These are phyloP conservation scores for Coniochaeta prunicola DNA, from an alignment of 2,329 filamentous ascomycete species.

Conservation along the genomic window DNA sequence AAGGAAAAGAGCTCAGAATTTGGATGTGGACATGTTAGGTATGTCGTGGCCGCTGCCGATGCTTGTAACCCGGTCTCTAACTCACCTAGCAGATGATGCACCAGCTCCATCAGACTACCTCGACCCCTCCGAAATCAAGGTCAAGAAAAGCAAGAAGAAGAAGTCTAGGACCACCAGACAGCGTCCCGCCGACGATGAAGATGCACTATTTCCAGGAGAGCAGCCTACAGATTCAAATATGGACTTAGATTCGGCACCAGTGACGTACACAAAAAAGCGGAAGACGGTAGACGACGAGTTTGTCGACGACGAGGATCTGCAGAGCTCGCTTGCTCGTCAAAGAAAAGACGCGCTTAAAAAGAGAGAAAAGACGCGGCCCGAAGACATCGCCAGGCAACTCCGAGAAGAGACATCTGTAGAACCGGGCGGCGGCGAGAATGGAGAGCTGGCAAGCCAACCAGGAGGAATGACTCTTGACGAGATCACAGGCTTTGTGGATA, in stretches of 20 bases:
- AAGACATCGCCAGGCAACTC: slow-evolving; percentile 79
- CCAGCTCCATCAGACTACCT: slow-evolving; percentile 81
- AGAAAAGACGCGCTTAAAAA: slow-evolving; percentile 82
- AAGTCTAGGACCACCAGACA: slow-evolving; percentile 71
- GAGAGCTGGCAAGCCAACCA: slow-evolving; percentile 27
- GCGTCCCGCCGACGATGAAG: slow-evolving; percentile 58
- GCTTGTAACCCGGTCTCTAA: too few species aligned
- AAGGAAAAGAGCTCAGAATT: slow-evolving; percentile 62
- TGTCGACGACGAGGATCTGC: slow-evolving; percentile 87
- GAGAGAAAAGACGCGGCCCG: slow-evolving; percentile 76
- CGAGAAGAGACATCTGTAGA: slow-evolving; percentile 48
- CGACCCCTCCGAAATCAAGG: slow-evolving; percentile 77
- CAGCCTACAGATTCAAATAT: slow-evolving; percentile 41
- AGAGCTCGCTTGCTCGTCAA: slow-evolving; percentile 77
- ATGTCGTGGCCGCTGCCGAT: too few species aligned
- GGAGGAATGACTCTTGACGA: slow-evolving; percentile 86
- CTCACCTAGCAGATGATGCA: slow-evolving; percentile 30
- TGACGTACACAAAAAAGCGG: slow-evolving; percentile 48
- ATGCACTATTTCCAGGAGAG: slow-evolving; percentile 41
- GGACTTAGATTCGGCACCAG: slow-evolving; percentile 64
- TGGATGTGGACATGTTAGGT: slow-evolving; percentile 69
- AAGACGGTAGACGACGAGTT: slow-evolving; percentile 61
- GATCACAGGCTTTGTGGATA: slow-evolving; percentile 89
- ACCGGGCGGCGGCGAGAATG: slow-evolving; percentile 38
- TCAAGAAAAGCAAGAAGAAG: slow-evolving; percentile 92